Base-by-base conservation (phyloP, 2,329 filamentous ascomycete species). In the Trichoderma asperellum region DNA sequence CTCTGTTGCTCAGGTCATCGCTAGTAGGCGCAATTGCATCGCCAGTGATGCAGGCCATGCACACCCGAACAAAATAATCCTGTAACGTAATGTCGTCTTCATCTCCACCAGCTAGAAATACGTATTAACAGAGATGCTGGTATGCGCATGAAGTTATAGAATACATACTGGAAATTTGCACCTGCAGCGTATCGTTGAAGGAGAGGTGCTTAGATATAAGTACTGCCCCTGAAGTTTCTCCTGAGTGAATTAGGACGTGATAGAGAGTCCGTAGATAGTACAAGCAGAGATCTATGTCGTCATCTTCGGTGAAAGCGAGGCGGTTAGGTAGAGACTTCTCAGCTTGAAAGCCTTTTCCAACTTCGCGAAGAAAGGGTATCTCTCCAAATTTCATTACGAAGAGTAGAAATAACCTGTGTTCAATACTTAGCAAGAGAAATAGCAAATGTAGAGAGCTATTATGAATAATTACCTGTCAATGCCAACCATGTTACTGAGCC, bases 261-360 rank as follows among this genome's bases (percentile, higher is more conserved):
- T 89, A 89, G 1, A 97, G 78, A 2, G 91, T 91, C 63, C 88
- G 88, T 24, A 97, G 81, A 74, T 95, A 91, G 77, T 97, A 96
- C 2, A 92, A 81, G 71, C 90, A 93, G 68, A 94, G 86, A 71
- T 92, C 91, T 8, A 94, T 84, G 73, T 96, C 92, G 71, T 93
- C 89, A 7, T 88, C 84, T 56, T 84, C 82, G 3, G 80, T 81
- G 70, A 87, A 79, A 0, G 69, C 56, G 4, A 71, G 49, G 2
- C 71, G 21, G 6, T 62, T 35, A 29, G 29, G 21, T 12, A 67
- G 35, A n/a, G 67, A 35, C 40, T 74, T 62, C 2, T 74, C 70
- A 37, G 58, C 69, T 40, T 74, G 70, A 24, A 68, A 37, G n/a
- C 67, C 72, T 21, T 74, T 68, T 21, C 63, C 62, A 40, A 74